Conservation (phyloP, 768 basidiomycete genomes). For the Rhizopogon roseolus region DNA sequence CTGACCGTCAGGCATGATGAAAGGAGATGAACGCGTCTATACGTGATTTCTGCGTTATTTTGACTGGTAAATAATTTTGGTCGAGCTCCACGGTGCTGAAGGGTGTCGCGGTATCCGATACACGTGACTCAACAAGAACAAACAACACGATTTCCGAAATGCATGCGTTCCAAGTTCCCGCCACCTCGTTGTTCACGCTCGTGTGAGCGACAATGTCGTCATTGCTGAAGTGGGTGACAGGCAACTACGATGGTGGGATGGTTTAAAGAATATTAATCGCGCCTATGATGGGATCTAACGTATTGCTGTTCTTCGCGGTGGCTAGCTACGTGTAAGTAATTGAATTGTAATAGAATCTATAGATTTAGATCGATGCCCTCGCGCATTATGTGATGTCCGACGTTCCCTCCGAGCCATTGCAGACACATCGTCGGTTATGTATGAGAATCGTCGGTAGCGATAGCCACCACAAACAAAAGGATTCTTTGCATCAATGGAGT, state of each 20-base stretch:
- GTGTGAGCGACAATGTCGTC: background rate
- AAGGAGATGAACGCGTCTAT: constrained; percentile 6
- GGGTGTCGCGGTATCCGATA: constrained; percentile 12
- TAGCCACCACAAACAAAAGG: background rate
- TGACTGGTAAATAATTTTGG: constrained; percentile 8
- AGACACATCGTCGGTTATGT: background rate
- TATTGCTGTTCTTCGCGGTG: no score
- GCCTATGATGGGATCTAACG: background rate
- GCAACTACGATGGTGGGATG: background rate
- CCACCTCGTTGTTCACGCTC: no score
- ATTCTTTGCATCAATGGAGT: constrained; percentile 17
- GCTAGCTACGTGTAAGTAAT: background rate
- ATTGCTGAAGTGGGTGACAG: no score
- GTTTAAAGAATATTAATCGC: no score
- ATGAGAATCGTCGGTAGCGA: no score
- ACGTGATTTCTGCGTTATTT: constrained; percentile 1
- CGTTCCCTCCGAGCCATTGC: background rate
- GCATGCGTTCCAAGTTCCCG: no score
- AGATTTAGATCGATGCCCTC: background rate
- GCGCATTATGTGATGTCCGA: no score
- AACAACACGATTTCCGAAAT: constrained; percentile 26
- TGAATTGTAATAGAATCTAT: no score
- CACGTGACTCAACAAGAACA: constrained; percentile 38
- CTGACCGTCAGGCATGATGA: constrained; percentile 71
- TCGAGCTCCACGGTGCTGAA: constrained; percentile 1